Percentiles rank a stretch among this genome's conserved stretches.
phyloP scores from a whole-genome alignment of 2,329 filamentous ascomycete species.

The Pestalotiopsis fici region DNA sequence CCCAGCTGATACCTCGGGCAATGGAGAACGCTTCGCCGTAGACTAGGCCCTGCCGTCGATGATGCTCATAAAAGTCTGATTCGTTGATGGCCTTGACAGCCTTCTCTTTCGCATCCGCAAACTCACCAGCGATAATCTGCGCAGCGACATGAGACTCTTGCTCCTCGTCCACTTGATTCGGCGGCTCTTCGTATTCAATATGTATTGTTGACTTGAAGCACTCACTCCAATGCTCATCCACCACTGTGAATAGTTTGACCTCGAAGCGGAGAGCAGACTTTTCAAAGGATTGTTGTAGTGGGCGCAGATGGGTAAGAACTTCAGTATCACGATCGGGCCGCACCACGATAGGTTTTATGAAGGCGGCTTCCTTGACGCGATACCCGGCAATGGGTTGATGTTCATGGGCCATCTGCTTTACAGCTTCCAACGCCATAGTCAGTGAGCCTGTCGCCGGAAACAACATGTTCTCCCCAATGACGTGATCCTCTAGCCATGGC shows the following conservation, averaged over 20 bases:
- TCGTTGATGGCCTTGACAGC: slow-evolving; percentile 24
- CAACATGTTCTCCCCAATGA: slow-evolving; percentile 33
- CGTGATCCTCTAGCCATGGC: slow-evolving; percentile 49
- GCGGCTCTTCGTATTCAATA: slow-evolving; percentile 25
- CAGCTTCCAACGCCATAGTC: slow-evolving; percentile 39
- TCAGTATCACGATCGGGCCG: slow-evolving; percentile 30
- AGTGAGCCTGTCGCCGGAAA: slow-evolving; percentile 38
- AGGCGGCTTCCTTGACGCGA: slow-evolving; percentile 28
- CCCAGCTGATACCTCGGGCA: slow-evolving; percentile 29
- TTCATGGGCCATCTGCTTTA: slow-evolving; percentile 22
- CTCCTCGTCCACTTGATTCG: slow-evolving; percentile 17
- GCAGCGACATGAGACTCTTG: slow-evolving; percentile 15
- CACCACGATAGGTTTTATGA: slow-evolving; percentile 31
- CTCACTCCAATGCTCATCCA: slow-evolving; percentile 28
- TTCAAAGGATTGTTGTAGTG: slow-evolving; percentile 18
- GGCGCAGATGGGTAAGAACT: slow-evolving; percentile 28
- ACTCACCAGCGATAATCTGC: slow-evolving; percentile 12
- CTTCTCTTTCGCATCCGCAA: slow-evolving; percentile 14
- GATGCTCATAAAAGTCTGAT: slow-evolving; percentile 27
- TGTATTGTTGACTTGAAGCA: slow-evolving; percentile 31
- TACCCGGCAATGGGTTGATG: slow-evolving; percentile 24
- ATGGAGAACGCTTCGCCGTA: slow-evolving; percentile 32
- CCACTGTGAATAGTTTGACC: slow-evolving; percentile 26
- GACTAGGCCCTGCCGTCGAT: slow-evolving; percentile 25
- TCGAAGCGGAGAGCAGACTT: slow-evolving; percentile 28